Base-by-base conservation (phyloP, 345 rosid species). In the Boechera retrofracta region DNA sequence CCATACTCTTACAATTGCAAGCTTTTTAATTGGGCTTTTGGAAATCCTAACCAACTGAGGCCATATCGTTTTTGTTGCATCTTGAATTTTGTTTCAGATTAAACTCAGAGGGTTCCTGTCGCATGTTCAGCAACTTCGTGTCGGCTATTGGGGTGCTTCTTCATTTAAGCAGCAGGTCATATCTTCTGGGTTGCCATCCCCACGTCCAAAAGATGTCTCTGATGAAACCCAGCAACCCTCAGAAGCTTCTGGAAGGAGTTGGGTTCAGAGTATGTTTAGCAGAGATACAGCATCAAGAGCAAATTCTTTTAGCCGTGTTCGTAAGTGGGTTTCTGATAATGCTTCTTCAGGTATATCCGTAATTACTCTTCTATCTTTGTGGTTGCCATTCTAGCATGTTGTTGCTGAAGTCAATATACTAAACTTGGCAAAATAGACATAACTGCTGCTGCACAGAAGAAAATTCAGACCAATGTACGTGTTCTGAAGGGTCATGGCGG, bases 261-360 rank as follows among this genome's bases (percentile, higher is more conserved):
- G 99, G 99, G 99, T 92, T 56, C 99, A 95, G 80, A 95, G 99
- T 82, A 95, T 95, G 99, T 95, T 95, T 81, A 92, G 96, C 86
- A 91, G 93, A 77, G 99, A 92, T 56, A 82, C 91, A 59, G 72
- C 89, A 29, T 85, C 99, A 67, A 88, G 93, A 78, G 71, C 87
- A 2, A 87, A 83, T 75, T 91, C 98, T 56, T 87, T 89, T 81
- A 68, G 85, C 72, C 97, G 95, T 78, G 89, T 84, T 80, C 93
- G 91, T 84, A 88, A 75, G 79, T 85, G 94, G 94, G 79, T 91
- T 73, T 90, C 98, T 44, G 97, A 92, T 84, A 82, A 80, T 84
- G 85, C 89, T 64, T 76, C 85, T 83, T 81, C 90, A 69, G 95
- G 89, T 89, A 81, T 79, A 76, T 75, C 36, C 53, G 67, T 78